Conservation (phyloP, 495 filamentous ascomycete species). For the Saxophila tyrrhenica region DNA sequence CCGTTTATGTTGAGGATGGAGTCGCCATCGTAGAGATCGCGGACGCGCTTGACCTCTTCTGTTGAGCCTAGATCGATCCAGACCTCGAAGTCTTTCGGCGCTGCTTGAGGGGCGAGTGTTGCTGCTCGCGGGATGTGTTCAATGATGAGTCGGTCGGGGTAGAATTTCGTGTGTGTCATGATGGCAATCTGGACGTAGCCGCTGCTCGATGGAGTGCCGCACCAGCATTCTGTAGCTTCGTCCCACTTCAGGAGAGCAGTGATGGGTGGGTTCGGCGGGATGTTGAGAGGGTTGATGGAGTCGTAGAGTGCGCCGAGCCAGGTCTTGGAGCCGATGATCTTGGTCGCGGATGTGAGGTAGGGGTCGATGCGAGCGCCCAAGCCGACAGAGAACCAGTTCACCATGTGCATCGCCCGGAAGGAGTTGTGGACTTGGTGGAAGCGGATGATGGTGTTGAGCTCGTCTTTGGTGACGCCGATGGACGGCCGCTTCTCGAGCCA, state of each 20-base stretch:
- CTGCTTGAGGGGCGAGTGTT: constrained; percentile 42
- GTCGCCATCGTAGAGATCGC: constrained; percentile 3
- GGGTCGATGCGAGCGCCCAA: constrained; percentile 25
- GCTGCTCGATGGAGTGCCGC: constrained; percentile 31
- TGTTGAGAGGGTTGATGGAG: not conserved
- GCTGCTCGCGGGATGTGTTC: constrained; percentile 49
- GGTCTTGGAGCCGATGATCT: not conserved
- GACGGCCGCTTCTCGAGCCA: not conserved
- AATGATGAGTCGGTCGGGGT: constrained; percentile 45
- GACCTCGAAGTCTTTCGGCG: constrained; percentile 50
- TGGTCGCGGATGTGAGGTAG: constrained; percentile 22
- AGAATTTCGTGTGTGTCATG: constrained; percentile 34
- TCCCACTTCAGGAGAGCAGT: constrained; percentile 44
- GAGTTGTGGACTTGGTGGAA: constrained; percentile 20
- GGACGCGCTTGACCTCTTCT: constrained; percentile 6
- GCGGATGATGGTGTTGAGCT: constrained; percentile 9
- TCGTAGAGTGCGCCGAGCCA: not conserved
- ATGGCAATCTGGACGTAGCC: constrained; percentile 38
- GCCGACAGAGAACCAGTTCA: constrained; percentile 29
- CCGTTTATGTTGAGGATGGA: not conserved
- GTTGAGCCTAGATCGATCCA: constrained; percentile 35
- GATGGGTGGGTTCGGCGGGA: constrained; percentile 20
- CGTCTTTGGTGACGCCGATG: constrained; percentile 1
- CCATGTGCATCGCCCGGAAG: constrained; percentile 13
- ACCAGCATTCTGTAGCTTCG: constrained; percentile 59